Percentiles rank a stretch among this genome's conserved stretches.
Conservation (phyloP, 2,329 filamentous ascomycete genomes). For the Penicillium sp. region DNA sequence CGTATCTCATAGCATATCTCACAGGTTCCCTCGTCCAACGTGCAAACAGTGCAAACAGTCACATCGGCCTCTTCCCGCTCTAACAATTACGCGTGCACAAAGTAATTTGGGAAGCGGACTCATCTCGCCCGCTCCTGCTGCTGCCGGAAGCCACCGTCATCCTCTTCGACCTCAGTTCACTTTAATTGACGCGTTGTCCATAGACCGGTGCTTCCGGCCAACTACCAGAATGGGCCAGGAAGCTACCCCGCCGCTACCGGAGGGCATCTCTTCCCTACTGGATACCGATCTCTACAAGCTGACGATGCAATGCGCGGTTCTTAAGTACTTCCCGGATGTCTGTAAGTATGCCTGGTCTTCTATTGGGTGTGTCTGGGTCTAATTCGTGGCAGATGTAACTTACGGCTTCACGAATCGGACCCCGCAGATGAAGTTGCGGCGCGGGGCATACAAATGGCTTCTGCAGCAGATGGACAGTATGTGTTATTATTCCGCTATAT, state of each 20-base stretch:
- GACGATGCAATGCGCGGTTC: slow-evolving; percentile 96
- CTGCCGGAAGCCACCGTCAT: neutral
- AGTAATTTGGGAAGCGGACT: neutral
- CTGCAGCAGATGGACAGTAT: slow-evolving; percentile 75
- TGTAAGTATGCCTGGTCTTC: slow-evolving; percentile 33
- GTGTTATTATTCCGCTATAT: slow-evolving; percentile 23
- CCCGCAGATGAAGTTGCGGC: slow-evolving; percentile 84
- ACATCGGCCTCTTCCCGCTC: slow-evolving; percentile 12
- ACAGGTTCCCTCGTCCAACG: neutral
- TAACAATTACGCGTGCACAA: slow-evolving; percentile 6
- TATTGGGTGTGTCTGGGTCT: neutral
- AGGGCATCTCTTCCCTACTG: slow-evolving; percentile 77
- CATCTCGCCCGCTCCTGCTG: neutral
- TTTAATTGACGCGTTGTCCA: neutral
- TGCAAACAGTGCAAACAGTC: slow-evolving; percentile 25
- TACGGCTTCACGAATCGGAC: slow-evolving; percentile 97
- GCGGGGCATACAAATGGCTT: slow-evolving; percentile 81
- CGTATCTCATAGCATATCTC: neutral
- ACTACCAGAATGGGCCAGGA: slow-evolving; percentile 29
- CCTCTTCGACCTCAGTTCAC: neutral
- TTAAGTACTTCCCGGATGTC: slow-evolving; percentile 81
- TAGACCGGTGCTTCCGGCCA: slow-evolving; percentile 4
- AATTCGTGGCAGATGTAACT: slow-evolving; percentile 60
- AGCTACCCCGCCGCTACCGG: slow-evolving; percentile 42
- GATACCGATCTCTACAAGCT: slow-evolving; percentile 91